Conservation (phyloP, 2,329 filamentous ascomycete genomes). For the Fusarium pseudograminearum region DNA sequence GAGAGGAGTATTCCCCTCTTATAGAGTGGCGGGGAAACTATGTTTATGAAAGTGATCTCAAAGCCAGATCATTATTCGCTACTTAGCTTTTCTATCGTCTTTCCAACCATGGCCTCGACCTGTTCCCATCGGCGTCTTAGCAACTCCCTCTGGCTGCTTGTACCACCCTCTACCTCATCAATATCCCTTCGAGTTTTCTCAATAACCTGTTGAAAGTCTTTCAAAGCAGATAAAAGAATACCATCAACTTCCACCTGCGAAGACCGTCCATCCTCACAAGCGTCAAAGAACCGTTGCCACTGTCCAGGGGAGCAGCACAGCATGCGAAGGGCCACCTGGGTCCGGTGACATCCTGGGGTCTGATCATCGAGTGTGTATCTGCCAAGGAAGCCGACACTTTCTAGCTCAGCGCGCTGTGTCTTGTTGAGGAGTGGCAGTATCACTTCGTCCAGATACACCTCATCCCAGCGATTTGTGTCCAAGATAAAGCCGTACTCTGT, state of each 20-base stretch:
- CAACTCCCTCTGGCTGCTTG: slow-evolving; percentile 53
- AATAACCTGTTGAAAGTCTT: slow-evolving; percentile 52
- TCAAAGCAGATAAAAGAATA: slow-evolving; percentile 55
- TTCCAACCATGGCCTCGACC: slow-evolving; percentile 54
- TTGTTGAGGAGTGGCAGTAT: slow-evolving; percentile 56
- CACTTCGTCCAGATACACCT: slow-evolving; percentile 61
- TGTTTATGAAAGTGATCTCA: not conserved
- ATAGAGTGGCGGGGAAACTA: not conserved
- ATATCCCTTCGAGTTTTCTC: slow-evolving; percentile 50
- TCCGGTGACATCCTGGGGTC: slow-evolving; percentile 62
- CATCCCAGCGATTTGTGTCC: slow-evolving; percentile 64
- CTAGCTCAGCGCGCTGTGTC: slow-evolving; percentile 56
- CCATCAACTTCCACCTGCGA: slow-evolving; percentile 56
- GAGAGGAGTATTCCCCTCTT: not conserved
- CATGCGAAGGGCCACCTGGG: slow-evolving; percentile 64
- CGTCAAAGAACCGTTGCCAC: slow-evolving; percentile 56
- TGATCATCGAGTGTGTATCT: slow-evolving; percentile 58
- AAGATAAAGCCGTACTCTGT: slow-evolving; percentile 72
- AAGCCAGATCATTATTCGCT: not conserved
- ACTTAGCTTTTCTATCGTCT: slow-evolving; percentile 48
- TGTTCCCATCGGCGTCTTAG: slow-evolving; percentile 59
- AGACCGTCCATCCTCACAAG: slow-evolving; percentile 60
- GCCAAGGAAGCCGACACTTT: slow-evolving; percentile 62
- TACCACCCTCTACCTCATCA: slow-evolving; percentile 49
- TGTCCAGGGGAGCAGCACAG: slow-evolving; percentile 50